phyloP scores from a whole-genome alignment of 1,284 basidiomycete species.

The Boletus mariae region DNA sequence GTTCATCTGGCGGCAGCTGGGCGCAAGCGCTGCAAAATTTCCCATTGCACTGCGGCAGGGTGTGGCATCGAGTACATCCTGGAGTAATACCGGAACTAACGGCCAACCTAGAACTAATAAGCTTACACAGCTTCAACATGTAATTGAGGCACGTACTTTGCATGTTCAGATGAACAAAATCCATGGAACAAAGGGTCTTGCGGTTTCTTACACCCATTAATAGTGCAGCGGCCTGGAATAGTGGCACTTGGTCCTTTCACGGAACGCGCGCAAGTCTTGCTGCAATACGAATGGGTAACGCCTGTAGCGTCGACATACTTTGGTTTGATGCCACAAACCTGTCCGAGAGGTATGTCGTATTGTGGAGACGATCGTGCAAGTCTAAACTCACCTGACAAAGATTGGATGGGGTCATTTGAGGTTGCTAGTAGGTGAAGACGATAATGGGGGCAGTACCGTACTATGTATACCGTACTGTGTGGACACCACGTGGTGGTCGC shows the following conservation, averaged over 20 bases:
- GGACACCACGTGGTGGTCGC: slow-evolving; percentile 26
- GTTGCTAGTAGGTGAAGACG: slow-evolving; percentile 1
- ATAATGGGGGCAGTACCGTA: neutral
- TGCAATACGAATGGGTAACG: slow-evolving; percentile 54
- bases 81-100: slow-evolving; percentile 44
- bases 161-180: slow-evolving; percentile 57
- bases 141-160: slow-evolving; percentile 37
- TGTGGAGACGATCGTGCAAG: slow-evolving; percentile 15
- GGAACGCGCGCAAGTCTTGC: slow-evolving; percentile 52
- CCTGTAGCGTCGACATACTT: slow-evolving; percentile 55
- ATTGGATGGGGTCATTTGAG: slow-evolving; percentile 18
- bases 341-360: neutral
- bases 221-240: slow-evolving; percentile 33
- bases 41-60: slow-evolving; percentile 36
- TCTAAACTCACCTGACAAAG: slow-evolving; percentile 27
- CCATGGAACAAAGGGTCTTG: slow-evolving; percentile 45
- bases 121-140: slow-evolving; percentile 7
- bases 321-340: slow-evolving; percentile 57
- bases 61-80: slow-evolving; percentile 46
- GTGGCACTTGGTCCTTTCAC: slow-evolving; percentile 27
- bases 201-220: slow-evolving; percentile 47
- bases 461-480: slow-evolving; percentile 24
- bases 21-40: slow-evolving; percentile 24
- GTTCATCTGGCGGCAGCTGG: slow-evolving; percentile 23
- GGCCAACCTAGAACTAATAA: slow-evolving; percentile 41